Evolutionary conservation across 2,329 filamentous ascomycete genomes (phyloP).

Genomic region (Scorias spongiosa): DNA sequence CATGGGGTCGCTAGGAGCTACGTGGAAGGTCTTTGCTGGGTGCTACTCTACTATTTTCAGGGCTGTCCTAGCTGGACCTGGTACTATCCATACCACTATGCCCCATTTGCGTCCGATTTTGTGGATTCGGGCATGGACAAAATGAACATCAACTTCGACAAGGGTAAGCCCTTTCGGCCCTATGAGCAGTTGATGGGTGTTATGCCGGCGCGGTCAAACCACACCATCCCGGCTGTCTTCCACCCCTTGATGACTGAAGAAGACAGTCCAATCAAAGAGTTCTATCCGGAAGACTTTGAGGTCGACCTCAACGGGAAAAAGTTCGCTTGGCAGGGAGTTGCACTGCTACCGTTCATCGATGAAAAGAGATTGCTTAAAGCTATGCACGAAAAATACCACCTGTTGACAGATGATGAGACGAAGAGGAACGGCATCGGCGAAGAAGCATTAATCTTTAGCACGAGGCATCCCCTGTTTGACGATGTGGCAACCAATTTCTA

Average conservation of each 20-base stretch:
- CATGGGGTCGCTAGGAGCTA: slow-evolving; percentile 83
- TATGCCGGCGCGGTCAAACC: slow-evolving; percentile 79
- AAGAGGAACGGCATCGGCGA: slow-evolving; percentile 65
- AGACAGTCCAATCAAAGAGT: slow-evolving; percentile 87
- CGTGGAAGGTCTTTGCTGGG: slow-evolving; percentile 89
- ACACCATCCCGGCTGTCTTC: slow-evolving; percentile 78
- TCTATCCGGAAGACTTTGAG: slow-evolving; percentile 88
- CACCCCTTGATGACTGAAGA: slow-evolving; percentile 78
- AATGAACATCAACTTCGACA: slow-evolving; percentile 67
- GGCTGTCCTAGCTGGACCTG: slow-evolving; percentile 97
- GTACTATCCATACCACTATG: slow-evolving; percentile 98
- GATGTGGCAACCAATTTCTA: slow-evolving; percentile 77
- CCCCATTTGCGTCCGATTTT: slow-evolving; percentile 93
- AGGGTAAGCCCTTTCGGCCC: slow-evolving; percentile 71
- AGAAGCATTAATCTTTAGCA: slow-evolving; percentile 72
- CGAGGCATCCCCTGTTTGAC: slow-evolving; percentile 71
- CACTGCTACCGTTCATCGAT: slow-evolving; percentile 88
- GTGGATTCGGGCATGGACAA: slow-evolving; percentile 51
- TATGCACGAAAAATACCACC: slow-evolving; percentile 67
- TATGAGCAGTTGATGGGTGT: slow-evolving; percentile 99
- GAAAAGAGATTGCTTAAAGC: slow-evolving; percentile 71
- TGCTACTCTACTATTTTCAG: slow-evolving; percentile 93
- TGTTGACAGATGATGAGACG: slow-evolving; percentile 61
- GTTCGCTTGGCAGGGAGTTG: slow-evolving; percentile 94
- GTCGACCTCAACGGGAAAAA: slow-evolving; percentile 96